Percentiles rank a stretch among this genome's conserved stretches.
Conservation (phyloP, 768 basidiomycete species). For the Psilocybe cyanescens region DNA sequence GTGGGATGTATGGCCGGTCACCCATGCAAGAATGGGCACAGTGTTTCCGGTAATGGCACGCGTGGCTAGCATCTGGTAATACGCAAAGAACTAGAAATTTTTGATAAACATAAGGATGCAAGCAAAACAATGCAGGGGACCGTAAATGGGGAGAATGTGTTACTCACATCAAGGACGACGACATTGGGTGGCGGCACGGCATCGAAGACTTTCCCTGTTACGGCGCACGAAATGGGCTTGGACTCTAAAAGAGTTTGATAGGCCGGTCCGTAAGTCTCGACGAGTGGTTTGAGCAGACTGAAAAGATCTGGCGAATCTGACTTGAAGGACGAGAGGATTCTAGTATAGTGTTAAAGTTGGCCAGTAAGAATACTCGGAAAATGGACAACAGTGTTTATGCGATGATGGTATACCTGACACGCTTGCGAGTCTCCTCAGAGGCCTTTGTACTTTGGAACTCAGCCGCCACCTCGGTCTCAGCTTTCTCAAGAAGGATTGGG, state of each 20-base stretch:
- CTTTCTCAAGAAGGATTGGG: slow-evolving; percentile 10
- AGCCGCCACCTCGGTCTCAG: background rate
- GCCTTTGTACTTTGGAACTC: background rate
- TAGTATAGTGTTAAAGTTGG: background rate
- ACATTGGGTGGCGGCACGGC: slow-evolving; percentile 10
- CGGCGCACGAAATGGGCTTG: slow-evolving; percentile 13
- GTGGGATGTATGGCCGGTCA: background rate
- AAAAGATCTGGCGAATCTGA: background rate
- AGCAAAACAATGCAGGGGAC: background rate
- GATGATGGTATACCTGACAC: background rate
- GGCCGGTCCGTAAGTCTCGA: background rate
- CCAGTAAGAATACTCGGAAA: too few species aligned
- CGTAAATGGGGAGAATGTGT: background rate
- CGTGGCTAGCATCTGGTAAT: background rate
- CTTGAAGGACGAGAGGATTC: background rate
- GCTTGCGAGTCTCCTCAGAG: background rate
- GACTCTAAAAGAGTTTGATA: slow-evolving; percentile 11
- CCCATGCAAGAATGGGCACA: background rate
- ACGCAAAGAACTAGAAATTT: background rate
- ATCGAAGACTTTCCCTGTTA: slow-evolving; percentile 9
- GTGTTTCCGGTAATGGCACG: background rate
- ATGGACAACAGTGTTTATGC: background rate
- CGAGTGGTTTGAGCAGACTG: background rate
- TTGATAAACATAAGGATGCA: too few species aligned
- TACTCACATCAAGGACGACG: slow-evolving; percentile 14